Percentiles rank a stretch among this genome's conserved stretches.
Evolutionary conservation across 257 asterid genomes (phyloP).

Genomic region (Nicotiana paniculata): DNA sequence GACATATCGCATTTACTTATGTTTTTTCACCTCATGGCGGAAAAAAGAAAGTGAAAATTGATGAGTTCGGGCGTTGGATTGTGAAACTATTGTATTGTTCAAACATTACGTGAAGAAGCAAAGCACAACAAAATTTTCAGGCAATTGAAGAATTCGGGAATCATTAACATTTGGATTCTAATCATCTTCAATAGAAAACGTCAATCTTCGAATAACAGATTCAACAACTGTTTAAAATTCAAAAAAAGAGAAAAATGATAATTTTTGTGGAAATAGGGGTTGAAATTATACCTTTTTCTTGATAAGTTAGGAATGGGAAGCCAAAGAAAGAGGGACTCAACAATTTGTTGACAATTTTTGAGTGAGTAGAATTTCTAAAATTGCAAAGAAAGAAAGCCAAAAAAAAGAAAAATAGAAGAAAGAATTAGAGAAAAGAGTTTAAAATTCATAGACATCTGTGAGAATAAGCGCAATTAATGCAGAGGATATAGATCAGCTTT

Average conservation of each 20-base stretch:
- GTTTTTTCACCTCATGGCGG: not conserved
- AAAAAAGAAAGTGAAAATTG: not conserved
- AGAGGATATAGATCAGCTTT: not conserved
- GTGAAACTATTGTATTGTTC: not conserved
- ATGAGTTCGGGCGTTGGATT: not conserved
- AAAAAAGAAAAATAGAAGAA: not conserved
- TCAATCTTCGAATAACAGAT: not conserved
- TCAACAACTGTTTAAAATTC: not conserved
- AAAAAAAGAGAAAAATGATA: not conserved
- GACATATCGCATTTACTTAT: not conserved
- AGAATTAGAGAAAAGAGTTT: not conserved
- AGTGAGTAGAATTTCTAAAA: constrained; percentile 1
- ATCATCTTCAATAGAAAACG: not conserved
- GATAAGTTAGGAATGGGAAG: not conserved
- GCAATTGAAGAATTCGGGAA: not conserved
- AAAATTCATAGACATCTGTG: not conserved
- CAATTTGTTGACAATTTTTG: constrained; percentile 1
- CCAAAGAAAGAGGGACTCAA: not conserved
- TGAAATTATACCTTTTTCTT: not conserved
- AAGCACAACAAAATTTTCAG: not conserved
- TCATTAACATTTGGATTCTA: not conserved
- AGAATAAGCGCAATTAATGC: constrained; percentile 14
- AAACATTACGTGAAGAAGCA: not conserved
- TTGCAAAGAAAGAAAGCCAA: not conserved
- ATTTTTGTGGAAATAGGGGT: not conserved